Evolutionary conservation across 73 alveolate species (phyloP).

Genomic region (Stentor roeselii): DNA sequence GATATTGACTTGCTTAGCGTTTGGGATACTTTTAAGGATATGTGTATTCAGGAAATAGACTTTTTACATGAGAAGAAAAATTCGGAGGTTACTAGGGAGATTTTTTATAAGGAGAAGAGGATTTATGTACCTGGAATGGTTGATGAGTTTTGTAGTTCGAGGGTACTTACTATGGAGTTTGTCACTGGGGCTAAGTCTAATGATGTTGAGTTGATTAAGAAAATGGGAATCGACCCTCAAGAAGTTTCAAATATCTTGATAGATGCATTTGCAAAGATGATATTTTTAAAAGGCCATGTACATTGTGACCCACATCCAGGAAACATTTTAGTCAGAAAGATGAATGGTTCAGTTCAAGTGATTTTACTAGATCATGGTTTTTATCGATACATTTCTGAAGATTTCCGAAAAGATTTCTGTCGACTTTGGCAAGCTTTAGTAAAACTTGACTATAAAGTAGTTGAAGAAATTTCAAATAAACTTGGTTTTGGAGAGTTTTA

Average conservation of each 20-base stretch:
- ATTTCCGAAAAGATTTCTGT: slow-evolving; percentile 43
- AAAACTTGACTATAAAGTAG: slow-evolving; percentile 41
- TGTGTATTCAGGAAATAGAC: slow-evolving; percentile 36
- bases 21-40: slow-evolving; percentile 25
- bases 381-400: slow-evolving; percentile 41
- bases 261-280: slow-evolving; percentile 36
- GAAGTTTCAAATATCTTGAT: slow-evolving; percentile 28
- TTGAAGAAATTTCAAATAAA: slow-evolving; percentile 31
- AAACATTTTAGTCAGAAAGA: slow-evolving; percentile 35
- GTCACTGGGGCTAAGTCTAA: slow-evolving; percentile 30
- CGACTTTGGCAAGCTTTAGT: slow-evolving; percentile 55
- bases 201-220: slow-evolving; percentile 9
- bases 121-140: slow-evolving; percentile 33
- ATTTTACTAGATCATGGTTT: slow-evolving; percentile 67
- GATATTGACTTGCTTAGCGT: slow-evolving; percentile 33
- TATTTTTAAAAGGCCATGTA: slow-evolving; percentile 38
- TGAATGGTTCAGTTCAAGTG: slow-evolving; percentile 41
- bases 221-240: not conserved
- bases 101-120: slow-evolving; percentile 30
- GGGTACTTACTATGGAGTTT: slow-evolving; percentile 53
- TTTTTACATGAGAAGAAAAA: slow-evolving; percentile 31
- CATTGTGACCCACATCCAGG: slow-evolving; percentile 60
- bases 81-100: slow-evolving; percentile 24
- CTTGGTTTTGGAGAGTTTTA: slow-evolving; percentile 61
- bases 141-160: not conserved